Base-by-base conservation (phyloP, 2,329 filamentous ascomycete species). In the Aspergillus ruber region DNA sequence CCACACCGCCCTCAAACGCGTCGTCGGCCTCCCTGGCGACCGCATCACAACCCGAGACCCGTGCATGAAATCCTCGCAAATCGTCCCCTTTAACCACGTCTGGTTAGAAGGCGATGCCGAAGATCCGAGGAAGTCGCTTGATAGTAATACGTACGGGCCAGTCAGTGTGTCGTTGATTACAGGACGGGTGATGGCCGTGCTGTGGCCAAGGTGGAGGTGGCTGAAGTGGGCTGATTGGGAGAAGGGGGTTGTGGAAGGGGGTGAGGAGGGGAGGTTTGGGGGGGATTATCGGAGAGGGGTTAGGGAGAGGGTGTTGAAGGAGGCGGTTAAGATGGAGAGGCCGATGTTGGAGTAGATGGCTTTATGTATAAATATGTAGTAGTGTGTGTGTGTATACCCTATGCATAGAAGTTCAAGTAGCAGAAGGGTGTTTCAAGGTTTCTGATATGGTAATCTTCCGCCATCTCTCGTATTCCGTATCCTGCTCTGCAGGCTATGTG, bases 31-130 rank as follows among this genome's bases (percentile, higher is more conserved):
- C 3, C 84, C 85, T 45, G 90, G 90, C 8, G 91, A 97, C 63
- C 74, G 81, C 1, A 81, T 97, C 25, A 76, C 73, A 47, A 86
- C 86, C 36, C 76, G 80, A 48, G 67, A 74, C 45, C 83, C 82
- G 15, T 85, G 82, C 62, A 76, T 80, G 73, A 62, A 59, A 15
- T 55, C 55, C 12, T 68, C 75, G 36, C 68, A 73, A 42, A 77
- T 78, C 52, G 80, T 98, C 18, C 91, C 90, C 4, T 78, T 78
- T 52, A 89, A 89, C 15, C 90, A 97, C 72, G 78, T 97, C 23
- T 98, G 93, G 93, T 82, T 98, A 1, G 91, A 97, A 65, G 93
- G 93, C 1, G 93, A 98, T 64, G 89, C 86, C 10, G 61, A 59
- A 23, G 79, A 80, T 59, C 79, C 81, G 57, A 77, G 79, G 44